Evolutionary conservation across 192 early-diverging fungal species (phyloP).

Genomic region (Rhizoclosmatium sp.): DNA sequence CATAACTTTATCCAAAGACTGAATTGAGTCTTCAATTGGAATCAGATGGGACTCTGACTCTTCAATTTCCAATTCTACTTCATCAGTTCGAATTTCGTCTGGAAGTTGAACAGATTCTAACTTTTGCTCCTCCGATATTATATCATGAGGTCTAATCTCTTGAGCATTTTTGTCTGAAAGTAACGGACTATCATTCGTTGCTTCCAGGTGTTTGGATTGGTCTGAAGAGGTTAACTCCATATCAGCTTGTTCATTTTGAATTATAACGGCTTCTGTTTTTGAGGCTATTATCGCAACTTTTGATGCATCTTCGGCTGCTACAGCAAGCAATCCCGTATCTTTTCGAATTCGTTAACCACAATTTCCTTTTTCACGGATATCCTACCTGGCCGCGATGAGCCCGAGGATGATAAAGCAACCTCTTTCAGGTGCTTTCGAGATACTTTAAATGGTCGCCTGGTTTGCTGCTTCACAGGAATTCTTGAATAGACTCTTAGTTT

Average conservation of each 20-base stretch:
- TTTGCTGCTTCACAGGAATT: not conserved
- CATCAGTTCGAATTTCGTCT: too few species aligned
- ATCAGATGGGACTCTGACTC: too few species aligned
- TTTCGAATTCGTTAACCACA: not conserved
- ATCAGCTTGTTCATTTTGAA: not conserved
- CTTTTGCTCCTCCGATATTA: too few species aligned
- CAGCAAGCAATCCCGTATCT: not conserved
- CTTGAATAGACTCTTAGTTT: not conserved
- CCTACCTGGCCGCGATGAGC: not conserved
- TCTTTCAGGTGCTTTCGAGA: slow-evolving; percentile 30
- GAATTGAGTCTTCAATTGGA: too few species aligned
- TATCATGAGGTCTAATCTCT: too few species aligned
- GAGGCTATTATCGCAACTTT: not conserved
- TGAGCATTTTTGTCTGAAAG: too few species aligned
- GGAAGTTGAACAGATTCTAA: too few species aligned
- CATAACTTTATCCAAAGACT: not conserved
- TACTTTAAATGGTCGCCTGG: slow-evolving; percentile 5
- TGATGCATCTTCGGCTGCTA: not conserved
- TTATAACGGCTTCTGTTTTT: not conserved
- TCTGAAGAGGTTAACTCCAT: not conserved
- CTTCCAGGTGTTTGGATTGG: not conserved
- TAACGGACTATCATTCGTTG: not conserved
- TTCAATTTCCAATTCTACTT: too few species aligned
- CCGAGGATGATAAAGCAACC: slow-evolving; percentile 1
- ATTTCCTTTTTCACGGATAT: not conserved